Evolutionary conservation across 306 rosid genomes (phyloP).

Genomic region (Prunus padus): DNA sequence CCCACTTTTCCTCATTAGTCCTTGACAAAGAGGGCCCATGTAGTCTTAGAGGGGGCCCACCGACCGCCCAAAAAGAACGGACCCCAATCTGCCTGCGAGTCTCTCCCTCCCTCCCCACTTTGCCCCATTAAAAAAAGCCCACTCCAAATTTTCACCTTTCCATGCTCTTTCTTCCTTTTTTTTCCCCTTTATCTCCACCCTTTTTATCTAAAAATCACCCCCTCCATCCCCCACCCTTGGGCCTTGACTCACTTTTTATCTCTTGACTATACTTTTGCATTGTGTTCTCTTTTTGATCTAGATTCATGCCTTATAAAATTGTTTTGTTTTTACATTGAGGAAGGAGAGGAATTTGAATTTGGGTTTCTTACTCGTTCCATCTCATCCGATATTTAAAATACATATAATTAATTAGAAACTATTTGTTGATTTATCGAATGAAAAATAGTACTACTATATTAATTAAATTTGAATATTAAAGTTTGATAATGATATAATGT

Average conservation of each 20-base stretch:
- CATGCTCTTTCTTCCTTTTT: not conserved
- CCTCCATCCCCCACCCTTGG: not conserved
- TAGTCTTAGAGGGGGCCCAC: slow-evolving; percentile 23
- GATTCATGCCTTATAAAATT: too few species aligned
- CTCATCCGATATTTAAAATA: too few species aligned
- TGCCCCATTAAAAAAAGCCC: slow-evolving; percentile 1
- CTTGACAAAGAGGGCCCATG: slow-evolving; percentile 20
- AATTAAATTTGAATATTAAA: too few species aligned
- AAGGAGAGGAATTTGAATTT: too few species aligned
- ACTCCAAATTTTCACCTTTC: slow-evolving; percentile 22
- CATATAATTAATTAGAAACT: too few species aligned
- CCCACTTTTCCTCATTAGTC: slow-evolving; percentile 13
- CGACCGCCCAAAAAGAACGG: slow-evolving; percentile 38
- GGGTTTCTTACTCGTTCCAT: too few species aligned
- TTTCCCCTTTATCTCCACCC: not conserved
- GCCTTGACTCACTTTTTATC: slow-evolving; percentile 11
- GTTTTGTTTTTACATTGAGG: too few species aligned
- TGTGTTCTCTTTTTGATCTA: not conserved
- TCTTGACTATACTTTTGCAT: not conserved
- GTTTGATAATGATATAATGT: too few species aligned
- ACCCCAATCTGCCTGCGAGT: slow-evolving; percentile 11
- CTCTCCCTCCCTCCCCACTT: slow-evolving; percentile 9
- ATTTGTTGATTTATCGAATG: too few species aligned
- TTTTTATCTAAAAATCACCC: not conserved
- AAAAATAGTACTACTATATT: too few species aligned